Evolutionary conservation across 441 rosid species (phyloP).

Genomic region (Melastoma candidum): DNA sequence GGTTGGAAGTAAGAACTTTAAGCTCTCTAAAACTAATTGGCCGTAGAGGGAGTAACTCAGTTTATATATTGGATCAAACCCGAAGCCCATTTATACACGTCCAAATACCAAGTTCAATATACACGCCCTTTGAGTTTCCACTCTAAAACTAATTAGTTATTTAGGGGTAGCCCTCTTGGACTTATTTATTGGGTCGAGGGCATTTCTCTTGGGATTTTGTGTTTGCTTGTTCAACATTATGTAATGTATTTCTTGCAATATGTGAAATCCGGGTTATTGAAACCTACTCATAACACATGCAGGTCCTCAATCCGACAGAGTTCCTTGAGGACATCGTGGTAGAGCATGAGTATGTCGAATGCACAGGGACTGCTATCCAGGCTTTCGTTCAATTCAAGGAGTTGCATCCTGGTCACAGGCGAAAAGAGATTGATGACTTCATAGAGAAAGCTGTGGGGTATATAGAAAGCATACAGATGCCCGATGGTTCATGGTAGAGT

Average conservation of each 20-base stretch:
- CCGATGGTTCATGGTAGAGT: conserved; percentile 9
- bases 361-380: neutral
- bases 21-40: too few relatives aligned
- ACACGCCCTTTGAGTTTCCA: too few relatives aligned
- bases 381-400: conserved; percentile 3
- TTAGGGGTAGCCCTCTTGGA: too few relatives aligned
- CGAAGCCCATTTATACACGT: too few relatives aligned
- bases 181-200: too few relatives aligned
- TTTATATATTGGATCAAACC: too few relatives aligned
- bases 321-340: conserved; percentile 52
- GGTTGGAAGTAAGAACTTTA: conserved; percentile 58
- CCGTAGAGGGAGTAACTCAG: too few relatives aligned
- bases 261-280: too few relatives aligned
- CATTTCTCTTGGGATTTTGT: too few relatives aligned
- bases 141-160: too few relatives aligned
- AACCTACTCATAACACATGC: neutral
- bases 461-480: conserved; percentile 13
- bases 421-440: conserved; percentile 11
- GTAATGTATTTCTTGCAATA: neutral
- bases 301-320: conserved; percentile 71
- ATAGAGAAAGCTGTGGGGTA: conserved; percentile 3
- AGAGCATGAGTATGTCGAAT: conserved; percentile 33
- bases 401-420: conserved; percentile 3
- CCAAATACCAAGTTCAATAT: too few relatives aligned
- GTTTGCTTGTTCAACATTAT: neutral